A percentile compares a stretch with the other conserved stretches of the same genome.
phyloP scores from a whole-genome alignment of 2,329 filamentous ascomycete species.

The Cordyceps militaris region DNA sequence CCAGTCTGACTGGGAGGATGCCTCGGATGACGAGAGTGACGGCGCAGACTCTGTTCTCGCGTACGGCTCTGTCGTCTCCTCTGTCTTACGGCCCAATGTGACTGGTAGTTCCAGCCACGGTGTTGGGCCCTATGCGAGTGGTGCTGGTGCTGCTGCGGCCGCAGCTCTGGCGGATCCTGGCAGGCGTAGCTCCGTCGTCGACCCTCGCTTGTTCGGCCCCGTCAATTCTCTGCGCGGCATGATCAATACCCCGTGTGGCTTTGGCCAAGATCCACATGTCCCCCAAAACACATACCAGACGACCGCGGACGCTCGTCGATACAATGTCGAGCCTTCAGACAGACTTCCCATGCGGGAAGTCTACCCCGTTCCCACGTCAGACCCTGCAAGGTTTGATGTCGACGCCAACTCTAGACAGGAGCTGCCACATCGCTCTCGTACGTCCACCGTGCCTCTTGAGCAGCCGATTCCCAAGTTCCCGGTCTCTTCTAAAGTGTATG shows the following conservation, averaged over 20 bases:
- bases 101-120: constrained; percentile 16
- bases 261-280: constrained; percentile 31
- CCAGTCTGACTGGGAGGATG: constrained; percentile 51
- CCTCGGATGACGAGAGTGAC: constrained; percentile 41
- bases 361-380: constrained; percentile 59
- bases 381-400: constrained; percentile 56
- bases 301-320: constrained; percentile 19
- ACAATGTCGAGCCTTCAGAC: constrained; percentile 16
- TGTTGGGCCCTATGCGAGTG: constrained; percentile 24
- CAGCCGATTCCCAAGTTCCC: constrained; percentile 76
- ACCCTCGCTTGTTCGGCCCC: constrained; percentile 52
- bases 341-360: constrained; percentile 49
- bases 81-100: constrained; percentile 18
- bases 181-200: constrained; percentile 45
- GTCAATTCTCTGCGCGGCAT: constrained; percentile 53
- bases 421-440: constrained; percentile 37
- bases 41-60: constrained; percentile 34
- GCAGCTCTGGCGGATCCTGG: constrained; percentile 19
- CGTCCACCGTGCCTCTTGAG: constrained; percentile 64
- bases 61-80: constrained; percentile 26
- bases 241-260: constrained; percentile 49
- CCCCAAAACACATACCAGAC: constrained; percentile 22
- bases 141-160: constrained; percentile 22
- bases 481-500: constrained; percentile 62
- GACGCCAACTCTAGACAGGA: constrained; percentile 33